Conservation (phyloP, 2,329 filamentous ascomycete genomes). For the Ophiobolus disseminans region DNA sequence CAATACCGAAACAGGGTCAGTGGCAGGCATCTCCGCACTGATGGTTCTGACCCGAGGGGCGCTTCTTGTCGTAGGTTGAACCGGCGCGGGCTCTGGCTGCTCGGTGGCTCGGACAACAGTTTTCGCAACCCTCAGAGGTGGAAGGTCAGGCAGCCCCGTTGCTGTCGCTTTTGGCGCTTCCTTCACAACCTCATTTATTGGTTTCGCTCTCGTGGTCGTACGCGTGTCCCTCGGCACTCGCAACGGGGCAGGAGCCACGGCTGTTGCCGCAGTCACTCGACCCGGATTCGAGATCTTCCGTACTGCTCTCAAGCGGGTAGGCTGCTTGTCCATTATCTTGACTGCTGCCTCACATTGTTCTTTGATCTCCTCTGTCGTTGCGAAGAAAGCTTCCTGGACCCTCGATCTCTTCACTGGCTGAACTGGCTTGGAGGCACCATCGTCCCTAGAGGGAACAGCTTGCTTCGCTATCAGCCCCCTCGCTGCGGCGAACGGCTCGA, state of each 20-base stretch:
- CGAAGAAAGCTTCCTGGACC: no score
- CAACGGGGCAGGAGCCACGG: slow-evolving; percentile 36
- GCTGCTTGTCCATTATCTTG: slow-evolving; percentile 44
- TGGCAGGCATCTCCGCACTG: slow-evolving; percentile 43
- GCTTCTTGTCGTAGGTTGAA: slow-evolving; percentile 27
- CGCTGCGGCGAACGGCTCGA: slow-evolving; percentile 24
- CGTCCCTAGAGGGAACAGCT: no score
- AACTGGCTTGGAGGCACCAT: no score
- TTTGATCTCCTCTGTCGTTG: no score
- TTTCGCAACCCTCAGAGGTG: slow-evolving; percentile 32
- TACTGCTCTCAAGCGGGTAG: slow-evolving; percentile 44
- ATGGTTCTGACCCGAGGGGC: slow-evolving; percentile 31
- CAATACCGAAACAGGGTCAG: slow-evolving; percentile 55
- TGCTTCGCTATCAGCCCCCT: slow-evolving; percentile 27
- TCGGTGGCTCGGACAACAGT: slow-evolving; percentile 25
- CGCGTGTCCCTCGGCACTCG: slow-evolving; percentile 39
- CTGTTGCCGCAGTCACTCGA: slow-evolving; percentile 40
- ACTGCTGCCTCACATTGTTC: slow-evolving; percentile 38
- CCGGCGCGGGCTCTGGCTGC: slow-evolving; percentile 23
- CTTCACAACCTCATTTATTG: slow-evolving; percentile 30
- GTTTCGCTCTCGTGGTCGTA: slow-evolving; percentile 33
- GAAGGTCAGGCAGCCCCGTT: slow-evolving; percentile 32
- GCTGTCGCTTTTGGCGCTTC: slow-evolving; percentile 30
- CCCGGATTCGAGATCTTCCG: slow-evolving; percentile 47
- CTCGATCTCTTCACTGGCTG: no score